Base-by-base conservation (phyloP, 352 stramenopile genomes). In the Phytophthora pisi region DNA sequence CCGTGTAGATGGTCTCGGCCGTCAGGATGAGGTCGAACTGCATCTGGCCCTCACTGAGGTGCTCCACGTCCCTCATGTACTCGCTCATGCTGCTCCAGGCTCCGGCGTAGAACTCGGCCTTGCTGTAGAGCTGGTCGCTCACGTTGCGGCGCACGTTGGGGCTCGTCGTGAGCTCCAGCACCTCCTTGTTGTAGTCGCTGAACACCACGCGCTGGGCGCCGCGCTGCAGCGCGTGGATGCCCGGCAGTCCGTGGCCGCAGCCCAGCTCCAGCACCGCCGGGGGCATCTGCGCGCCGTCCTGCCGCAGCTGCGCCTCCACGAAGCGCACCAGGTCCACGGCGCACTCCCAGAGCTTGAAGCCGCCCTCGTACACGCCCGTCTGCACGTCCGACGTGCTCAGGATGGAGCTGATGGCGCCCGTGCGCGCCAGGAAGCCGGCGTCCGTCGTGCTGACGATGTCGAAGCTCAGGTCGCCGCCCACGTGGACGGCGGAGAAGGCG, bases 181-280 rank as follows among this genome's bases (percentile, higher is more conserved):
- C 88, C 61, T 96, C 88, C 60, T 91, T 92, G 65, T 96, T 96
- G 70, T 96, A 96, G 71, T 96, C 88, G 62, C 86, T 92, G 61
- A 96, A 96, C 52, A 84, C 68, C 7, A 95, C 87, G 9, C 81
- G 59, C 10, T 79, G n/a, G 0, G 86, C 88, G 0, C 86, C 88
- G 71, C 74, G 66, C 24, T 86, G 82, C 8, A 96, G 73, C 16
- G 86, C 85, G 55, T 91, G 78, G 47, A 96, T 93, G 23, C 86
- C 88, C 0, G 88, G 85, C 11, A 96, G 66, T 3, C 80, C 88
- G 58, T 96, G 88, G 8, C 88, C 88, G 50, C 88, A 96, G 42
- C 88, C 88, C 5, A 96, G 73, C 43, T 96, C 86, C 65, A 93
- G 61, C 49, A 95, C 31, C 31, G 31, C 70, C 58, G 61, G 23